Evolutionary conservation across 805 yeast genomes (phyloP).

Genomic region (Pichia kluyveri): DNA sequence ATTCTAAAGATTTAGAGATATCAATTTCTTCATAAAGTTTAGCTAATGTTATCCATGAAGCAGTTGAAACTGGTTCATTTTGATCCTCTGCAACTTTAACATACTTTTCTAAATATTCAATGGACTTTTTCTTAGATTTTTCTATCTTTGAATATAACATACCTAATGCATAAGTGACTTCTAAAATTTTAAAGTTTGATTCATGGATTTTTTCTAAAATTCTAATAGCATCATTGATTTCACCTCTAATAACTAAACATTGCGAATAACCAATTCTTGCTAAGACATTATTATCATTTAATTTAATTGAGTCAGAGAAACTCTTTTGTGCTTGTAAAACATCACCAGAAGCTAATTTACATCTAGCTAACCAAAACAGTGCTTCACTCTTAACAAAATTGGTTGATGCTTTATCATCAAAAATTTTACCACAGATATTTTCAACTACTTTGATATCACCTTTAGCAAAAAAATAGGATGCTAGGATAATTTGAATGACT

Average conservation of each 20-base stretch:
- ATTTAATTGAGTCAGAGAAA: slow-evolving; percentile 63
- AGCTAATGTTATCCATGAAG: slow-evolving; percentile 63
- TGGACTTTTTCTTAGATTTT: slow-evolving; percentile 39
- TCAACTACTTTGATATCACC: slow-evolving; percentile 50
- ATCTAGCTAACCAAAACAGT: slow-evolving; percentile 80
- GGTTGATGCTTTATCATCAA: slow-evolving; percentile 31
- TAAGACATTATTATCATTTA: slow-evolving; percentile 54
- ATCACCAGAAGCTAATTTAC: slow-evolving; percentile 51
- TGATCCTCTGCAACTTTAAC: slow-evolving; percentile 48
- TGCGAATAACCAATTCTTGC: slow-evolving; percentile 83
- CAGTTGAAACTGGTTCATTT: slow-evolving; percentile 49
- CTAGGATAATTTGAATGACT: slow-evolving; percentile 56
- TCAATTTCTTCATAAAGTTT: slow-evolving; percentile 61
- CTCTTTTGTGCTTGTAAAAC: slow-evolving; percentile 59
- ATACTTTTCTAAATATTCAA: slow-evolving; percentile 60
- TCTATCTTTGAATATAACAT: slow-evolving; percentile 49
- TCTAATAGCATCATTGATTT: slow-evolving; percentile 74
- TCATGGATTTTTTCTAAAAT: slow-evolving; percentile 71
- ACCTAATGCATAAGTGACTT: slow-evolving; percentile 71
- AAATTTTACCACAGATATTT: slow-evolving; percentile 44
- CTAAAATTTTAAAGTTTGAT: slow-evolving; percentile 58
- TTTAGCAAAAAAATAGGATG: slow-evolving; percentile 64
- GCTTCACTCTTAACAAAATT: slow-evolving; percentile 48
- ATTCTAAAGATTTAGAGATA: slow-evolving; percentile 55
- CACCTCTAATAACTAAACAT: slow-evolving; percentile 65